Conservation (phyloP, 306 rosid genomes). For the Herpetospermum pedunculosum region DNA sequence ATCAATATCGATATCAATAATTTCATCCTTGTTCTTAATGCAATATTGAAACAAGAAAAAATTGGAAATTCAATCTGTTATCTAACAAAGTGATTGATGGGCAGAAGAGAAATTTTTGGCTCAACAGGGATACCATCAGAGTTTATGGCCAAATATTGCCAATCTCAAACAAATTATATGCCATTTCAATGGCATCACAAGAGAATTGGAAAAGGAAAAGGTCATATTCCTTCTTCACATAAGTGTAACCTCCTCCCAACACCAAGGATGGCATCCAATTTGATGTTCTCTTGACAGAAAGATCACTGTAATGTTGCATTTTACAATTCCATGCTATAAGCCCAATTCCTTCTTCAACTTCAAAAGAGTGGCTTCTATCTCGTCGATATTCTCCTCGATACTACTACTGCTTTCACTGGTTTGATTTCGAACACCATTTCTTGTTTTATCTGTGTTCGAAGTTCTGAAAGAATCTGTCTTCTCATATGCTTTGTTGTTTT, state of each 20-base stretch:
- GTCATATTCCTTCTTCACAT: too few species aligned
- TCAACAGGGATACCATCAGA: too few species aligned
- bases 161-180: not conserved
- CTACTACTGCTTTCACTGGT: constrained; percentile 40
- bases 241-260: not conserved
- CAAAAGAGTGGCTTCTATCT: constrained; percentile 86
- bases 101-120: too few species aligned
- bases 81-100: not conserved
- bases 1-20: too few species aligned
- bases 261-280: not conserved
- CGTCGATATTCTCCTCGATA: constrained; percentile 69
- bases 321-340: constrained; percentile 26
- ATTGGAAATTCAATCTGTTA: too few species aligned
- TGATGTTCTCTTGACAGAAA: not conserved
- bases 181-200: not conserved
- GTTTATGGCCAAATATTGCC: not conserved
- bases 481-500: constrained; percentile 21
- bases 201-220: not conserved
- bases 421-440: constrained; percentile 17
- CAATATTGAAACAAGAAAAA: too few species aligned
- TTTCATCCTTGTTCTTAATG: too few species aligned
- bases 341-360: constrained; percentile 82
- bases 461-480: constrained; percentile 27
- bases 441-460: constrained; percentile 21
- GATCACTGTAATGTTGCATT: not conserved